These are phyloP conservation scores for Phytopythium sindhum DNA, from an alignment of 352 stramenopile species.

Conservation along the genomic window DNA sequence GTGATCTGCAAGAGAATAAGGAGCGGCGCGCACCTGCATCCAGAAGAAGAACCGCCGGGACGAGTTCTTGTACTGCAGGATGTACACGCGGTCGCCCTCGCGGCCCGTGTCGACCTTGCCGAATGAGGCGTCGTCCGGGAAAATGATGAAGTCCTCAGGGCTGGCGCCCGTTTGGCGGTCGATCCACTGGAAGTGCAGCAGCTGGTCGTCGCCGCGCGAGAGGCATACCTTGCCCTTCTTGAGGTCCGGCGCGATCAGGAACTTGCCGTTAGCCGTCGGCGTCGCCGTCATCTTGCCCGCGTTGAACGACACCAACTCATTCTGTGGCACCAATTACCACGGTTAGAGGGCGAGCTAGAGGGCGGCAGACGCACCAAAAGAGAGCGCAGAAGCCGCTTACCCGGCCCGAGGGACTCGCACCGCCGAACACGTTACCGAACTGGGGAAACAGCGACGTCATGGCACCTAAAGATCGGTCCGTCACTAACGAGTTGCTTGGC, in stretches of 20 bases:
- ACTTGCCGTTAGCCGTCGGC: conserved; percentile 77
- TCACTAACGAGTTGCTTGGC: conserved; percentile 6
- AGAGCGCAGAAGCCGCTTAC: conserved; percentile 21
- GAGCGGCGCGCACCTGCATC: conserved; percentile 84
- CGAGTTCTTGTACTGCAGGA: conserved; percentile 93
- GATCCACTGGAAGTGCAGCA: conserved; percentile 93
- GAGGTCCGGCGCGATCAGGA: conserved; percentile 84
- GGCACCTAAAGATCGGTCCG: neutral
- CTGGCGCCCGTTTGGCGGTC: conserved; percentile 82
- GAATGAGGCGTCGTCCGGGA: conserved; percentile 89
- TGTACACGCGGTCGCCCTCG: conserved; percentile 82
- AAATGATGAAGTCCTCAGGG: conserved; percentile 91
- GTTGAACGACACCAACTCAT: conserved; percentile 89
- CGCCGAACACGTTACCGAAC: conserved; percentile 79
- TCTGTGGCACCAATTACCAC: conserved; percentile 22
- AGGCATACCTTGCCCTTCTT: conserved; percentile 90
- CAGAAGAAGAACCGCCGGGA: conserved; percentile 93
- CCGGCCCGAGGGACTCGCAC: conserved; percentile 44
- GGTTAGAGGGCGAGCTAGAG: neutral
- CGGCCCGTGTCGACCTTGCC: conserved; percentile 86
- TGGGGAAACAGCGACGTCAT: conserved; percentile 74
- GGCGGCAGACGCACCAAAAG: neutral
- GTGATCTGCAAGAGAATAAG: too few species aligned
- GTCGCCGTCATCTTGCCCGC: conserved; percentile 88
- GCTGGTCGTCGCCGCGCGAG: conserved; percentile 84